Conservation (phyloP, 257 asterid species). For the Paulownia fortunei region DNA sequence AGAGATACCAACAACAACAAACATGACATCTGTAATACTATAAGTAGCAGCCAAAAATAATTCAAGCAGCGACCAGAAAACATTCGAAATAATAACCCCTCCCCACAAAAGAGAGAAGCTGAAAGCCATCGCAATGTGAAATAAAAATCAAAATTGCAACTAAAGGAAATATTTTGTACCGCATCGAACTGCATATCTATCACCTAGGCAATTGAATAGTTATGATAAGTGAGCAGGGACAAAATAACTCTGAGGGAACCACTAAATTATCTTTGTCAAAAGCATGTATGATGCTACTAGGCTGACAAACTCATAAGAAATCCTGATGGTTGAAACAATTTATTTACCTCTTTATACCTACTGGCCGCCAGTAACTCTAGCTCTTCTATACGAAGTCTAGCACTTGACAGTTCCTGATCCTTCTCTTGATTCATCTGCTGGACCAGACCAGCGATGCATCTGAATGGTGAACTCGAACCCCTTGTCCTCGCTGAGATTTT, state of each 20-base stretch:
- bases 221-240: conserved; percentile 8
- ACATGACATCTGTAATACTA: not conserved
- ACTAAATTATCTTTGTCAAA: not conserved
- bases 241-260: not conserved
- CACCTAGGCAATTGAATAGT: not conserved
- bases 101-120: not conserved
- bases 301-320: conserved; percentile 17
- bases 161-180: not conserved
- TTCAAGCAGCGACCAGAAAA: not conserved
- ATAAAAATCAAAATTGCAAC: conserved; percentile 9
- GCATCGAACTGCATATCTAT: not conserved
- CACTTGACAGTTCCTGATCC: conserved; percentile 71
- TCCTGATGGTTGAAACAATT: conserved; percentile 25
- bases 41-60: not conserved
- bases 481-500: conserved; percentile 64
- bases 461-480: conserved; percentile 92
- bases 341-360: conserved; percentile 75
- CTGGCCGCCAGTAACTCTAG: conserved; percentile 70
- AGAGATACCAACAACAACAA: conserved; percentile 7
- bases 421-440: conserved; percentile 90
- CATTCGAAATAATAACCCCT: not conserved
- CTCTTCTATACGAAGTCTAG: conserved; percentile 73
- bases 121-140: not conserved
- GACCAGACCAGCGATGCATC: conserved; percentile 83
- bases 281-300: conserved; percentile 14